phyloP scores from a whole-genome alignment of 2,329 filamentous ascomycete genomes.

The Plectosphaerella sp. region DNA sequence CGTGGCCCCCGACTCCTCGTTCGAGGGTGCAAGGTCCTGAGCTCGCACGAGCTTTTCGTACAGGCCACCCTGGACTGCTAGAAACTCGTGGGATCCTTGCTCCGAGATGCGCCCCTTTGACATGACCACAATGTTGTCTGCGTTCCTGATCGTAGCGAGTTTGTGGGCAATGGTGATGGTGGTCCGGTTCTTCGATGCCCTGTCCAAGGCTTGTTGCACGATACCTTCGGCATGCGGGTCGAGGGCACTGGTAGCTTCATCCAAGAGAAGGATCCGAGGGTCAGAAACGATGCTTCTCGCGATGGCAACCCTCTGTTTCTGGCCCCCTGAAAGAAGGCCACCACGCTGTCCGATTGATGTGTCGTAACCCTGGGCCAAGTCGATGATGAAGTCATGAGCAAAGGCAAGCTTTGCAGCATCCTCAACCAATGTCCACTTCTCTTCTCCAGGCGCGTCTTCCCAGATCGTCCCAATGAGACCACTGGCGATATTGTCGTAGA shows the following conservation, averaged over 20 bases:
- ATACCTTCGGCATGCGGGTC: conserved; percentile 52
- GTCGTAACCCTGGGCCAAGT: conserved; percentile 41
- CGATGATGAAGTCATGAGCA: conserved; percentile 22
- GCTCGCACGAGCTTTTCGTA: not conserved
- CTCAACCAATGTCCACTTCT: conserved; percentile 23
- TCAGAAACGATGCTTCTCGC: conserved; percentile 54
- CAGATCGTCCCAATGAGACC: conserved; percentile 34
- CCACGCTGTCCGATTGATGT: conserved; percentile 62
- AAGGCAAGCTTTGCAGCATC: conserved; percentile 2
- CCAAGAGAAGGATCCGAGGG: conserved; percentile 53
- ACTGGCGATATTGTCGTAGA: conserved; percentile 44
- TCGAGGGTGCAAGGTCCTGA: not conserved
- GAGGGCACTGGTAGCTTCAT: conserved; percentile 58
- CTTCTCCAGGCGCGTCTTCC: conserved; percentile 29
- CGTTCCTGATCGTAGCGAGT: conserved; percentile 46
- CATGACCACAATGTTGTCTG: conserved; percentile 56
- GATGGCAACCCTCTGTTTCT: conserved; percentile 56
- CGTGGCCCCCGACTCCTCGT: not conserved
- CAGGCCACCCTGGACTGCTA: conserved; percentile 26
- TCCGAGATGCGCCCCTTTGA: conserved; percentile 49
- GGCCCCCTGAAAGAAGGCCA: conserved; percentile 62
- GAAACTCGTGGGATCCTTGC: conserved; percentile 51
- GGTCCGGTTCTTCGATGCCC: conserved; percentile 46
- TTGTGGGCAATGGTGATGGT: conserved; percentile 56
- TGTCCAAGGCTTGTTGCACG: conserved; percentile 44